Evolutionary conservation across 441 rosid species (phyloP), one percentile per base, ranked within the genome.

Genomic region (Erysimum pusillum): DNA sequence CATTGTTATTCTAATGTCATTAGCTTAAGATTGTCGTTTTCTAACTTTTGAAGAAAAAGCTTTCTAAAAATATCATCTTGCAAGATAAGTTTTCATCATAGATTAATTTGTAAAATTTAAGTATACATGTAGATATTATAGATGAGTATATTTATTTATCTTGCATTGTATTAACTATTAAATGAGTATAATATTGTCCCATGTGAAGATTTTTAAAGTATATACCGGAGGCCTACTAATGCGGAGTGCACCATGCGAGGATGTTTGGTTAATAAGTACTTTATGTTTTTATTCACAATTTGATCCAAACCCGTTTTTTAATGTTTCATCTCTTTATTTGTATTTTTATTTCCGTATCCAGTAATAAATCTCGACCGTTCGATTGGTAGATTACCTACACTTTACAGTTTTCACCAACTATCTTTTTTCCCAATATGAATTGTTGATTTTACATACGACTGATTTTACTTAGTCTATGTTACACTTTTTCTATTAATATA

Each of bases 371-470:
- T 73, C 17, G 5, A 62, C 61, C 81, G 75, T 78, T 39, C 71
- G 67, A 67, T 78, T 53, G 31, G 74, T 49, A 60, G 78, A 73
- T 53, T 32, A 73, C 74, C 69, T 28, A 70, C 42, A 48, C 73
- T 66, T 72, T 78, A 77, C 63, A 65, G 72, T 70, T 54, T 65
- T 58, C 77, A 71, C 77, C 81, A 71, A 71, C 72, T 76, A 67
- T 67, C 49, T 61, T 11, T 25, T 25, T 63, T 44, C 44, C 78
- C 67, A 25, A 46, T 65, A 57, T 65, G 58, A 74, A 74, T 74
- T 35, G 72, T 74, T 74, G 67, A 66, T 64, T 45, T 9, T 39
- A 48, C 60, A 52, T 36, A 52, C 52, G 7, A 67, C 17, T 67
- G 12, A 18, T 28, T 15, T 46, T n/a, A n/a, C n/a, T n/a, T 63